Conservation (phyloP, 108 stramenopile genomes). For the Fragilaria crotonensis region DNA sequence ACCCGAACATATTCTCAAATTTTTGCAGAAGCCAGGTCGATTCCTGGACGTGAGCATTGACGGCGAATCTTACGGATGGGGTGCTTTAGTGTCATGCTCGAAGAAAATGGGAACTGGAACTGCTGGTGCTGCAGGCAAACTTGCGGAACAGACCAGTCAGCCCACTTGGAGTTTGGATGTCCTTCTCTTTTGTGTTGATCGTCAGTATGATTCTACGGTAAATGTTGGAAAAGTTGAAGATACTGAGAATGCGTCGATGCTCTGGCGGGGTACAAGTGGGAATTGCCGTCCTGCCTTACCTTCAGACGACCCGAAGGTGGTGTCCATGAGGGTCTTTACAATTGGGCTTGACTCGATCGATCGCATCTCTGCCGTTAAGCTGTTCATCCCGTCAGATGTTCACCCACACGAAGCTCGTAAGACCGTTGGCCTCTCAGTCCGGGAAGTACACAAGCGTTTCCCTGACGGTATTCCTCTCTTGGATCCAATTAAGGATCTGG, state of each 20-base stretch:
- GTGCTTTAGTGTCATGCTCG: conserved; percentile 63
- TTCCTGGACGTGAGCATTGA: conserved; percentile 76
- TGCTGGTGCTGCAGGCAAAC: conserved; percentile 59
- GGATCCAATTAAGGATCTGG: conserved; percentile 88
- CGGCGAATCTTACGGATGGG: conserved; percentile 87
- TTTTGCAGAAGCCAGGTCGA: conserved; percentile 79
- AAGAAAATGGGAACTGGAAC: conserved; percentile 60
- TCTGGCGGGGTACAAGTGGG: conserved; percentile 61
- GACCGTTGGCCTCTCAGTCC: conserved; percentile 50
- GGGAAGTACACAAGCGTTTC: conserved; percentile 75
- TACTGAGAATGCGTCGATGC: conserved; percentile 46
- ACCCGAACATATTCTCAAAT: conserved; percentile 86
- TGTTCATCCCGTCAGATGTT: conserved; percentile 68
- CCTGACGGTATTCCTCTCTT: conserved; percentile 83
- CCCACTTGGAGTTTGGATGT: conserved; percentile 73
- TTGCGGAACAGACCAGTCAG: conserved; percentile 36
- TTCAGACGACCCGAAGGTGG: conserved; percentile 43
- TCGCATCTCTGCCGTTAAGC: conserved; percentile 71
- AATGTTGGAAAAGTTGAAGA: conserved; percentile 53
- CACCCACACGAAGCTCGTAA: conserved; percentile 50
- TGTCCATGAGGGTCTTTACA: conserved; percentile 70
- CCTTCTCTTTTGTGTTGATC: conserved; percentile 69
- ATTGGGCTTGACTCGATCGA: conserved; percentile 72
- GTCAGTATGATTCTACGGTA: conserved; percentile 56
- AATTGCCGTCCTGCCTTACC: conserved; percentile 51